These are phyloP conservation scores for Blastobotrys aristatus DNA, from an alignment of 1,139 yeast species.

Conservation along the genomic window DNA sequence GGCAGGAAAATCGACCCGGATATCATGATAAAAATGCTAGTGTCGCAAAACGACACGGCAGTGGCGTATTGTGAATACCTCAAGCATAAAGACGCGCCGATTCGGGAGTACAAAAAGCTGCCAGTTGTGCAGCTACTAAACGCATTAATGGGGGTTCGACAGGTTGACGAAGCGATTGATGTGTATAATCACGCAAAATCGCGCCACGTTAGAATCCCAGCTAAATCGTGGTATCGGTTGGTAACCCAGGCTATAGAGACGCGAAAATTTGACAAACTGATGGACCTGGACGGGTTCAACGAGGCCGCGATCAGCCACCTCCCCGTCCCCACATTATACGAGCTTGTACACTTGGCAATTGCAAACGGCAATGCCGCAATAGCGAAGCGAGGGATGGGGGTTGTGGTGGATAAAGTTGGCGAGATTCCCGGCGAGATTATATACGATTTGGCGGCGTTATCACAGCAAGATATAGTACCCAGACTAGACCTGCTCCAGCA, in stretches of 20 bases:
- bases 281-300: not conserved
- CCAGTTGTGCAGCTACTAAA: not conserved
- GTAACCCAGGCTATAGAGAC: not conserved
- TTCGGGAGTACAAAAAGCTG: not conserved
- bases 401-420: not conserved
- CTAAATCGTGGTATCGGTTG: not conserved
- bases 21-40: not conserved
- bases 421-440: not conserved
- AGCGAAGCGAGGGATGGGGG: not conserved
- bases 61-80: no score
- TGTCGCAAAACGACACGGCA: not conserved
- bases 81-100: not conserved
- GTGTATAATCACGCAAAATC: not conserved
- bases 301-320: not conserved
- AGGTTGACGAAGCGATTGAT: not conserved
- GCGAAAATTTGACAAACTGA: not conserved
- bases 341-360: not conserved
- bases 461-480: not conserved
- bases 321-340: not conserved
- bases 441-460: not conserved
- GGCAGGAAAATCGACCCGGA: not conserved
- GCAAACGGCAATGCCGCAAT: not conserved
- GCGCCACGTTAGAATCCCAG: not conserved
- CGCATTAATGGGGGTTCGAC: not conserved
- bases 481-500: not conserved